A percentile compares a stretch with the other conserved stretches of the same genome.
Evolutionary conservation across 768 basidiomycete species (phyloP).

Genomic region (Boletus eberwhitei): DNA sequence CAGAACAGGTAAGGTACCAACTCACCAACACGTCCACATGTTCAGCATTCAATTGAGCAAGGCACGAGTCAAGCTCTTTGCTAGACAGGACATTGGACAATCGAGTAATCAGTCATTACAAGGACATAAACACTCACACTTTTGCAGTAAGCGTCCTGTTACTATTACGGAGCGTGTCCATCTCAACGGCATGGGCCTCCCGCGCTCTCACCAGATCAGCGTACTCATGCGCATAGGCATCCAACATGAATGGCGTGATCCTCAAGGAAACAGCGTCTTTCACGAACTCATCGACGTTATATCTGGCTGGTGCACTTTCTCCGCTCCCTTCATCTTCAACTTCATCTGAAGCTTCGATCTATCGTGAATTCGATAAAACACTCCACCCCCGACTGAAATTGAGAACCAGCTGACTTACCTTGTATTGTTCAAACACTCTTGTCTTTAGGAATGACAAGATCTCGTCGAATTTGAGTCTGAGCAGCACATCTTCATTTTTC

Average conservation of each 20-base stretch:
- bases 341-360: constrained; percentile 31
- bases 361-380: background rate
- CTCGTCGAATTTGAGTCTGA: constrained; percentile 87
- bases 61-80: constrained; percentile 71
- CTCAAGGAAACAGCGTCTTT: constrained; percentile 79
- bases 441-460: constrained; percentile 81
- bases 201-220: constrained; percentile 72
- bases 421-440: constrained; percentile 80
- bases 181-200: constrained; percentile 79
- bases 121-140: constrained; percentile 55
- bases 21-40: constrained; percentile 74
- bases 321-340: constrained; percentile 28
- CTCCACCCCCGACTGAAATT: background rate
- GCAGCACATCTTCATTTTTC: constrained; percentile 79
- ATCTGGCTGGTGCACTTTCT: constrained; percentile 32
- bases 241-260: constrained; percentile 96
- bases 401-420: constrained; percentile 33
- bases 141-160: constrained; percentile 75
- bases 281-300: constrained; percentile 80
- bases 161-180: constrained; percentile 76
- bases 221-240: constrained; percentile 85
- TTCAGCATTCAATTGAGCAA: constrained; percentile 79
- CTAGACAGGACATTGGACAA: constrained; percentile 38
- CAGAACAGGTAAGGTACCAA: background rate
- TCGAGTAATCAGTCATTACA: background rate